Evolutionary conservation across 1,284 basidiomycete genomes (phyloP).

Genomic region (Anthracocystis panici-leucophaei): DNA sequence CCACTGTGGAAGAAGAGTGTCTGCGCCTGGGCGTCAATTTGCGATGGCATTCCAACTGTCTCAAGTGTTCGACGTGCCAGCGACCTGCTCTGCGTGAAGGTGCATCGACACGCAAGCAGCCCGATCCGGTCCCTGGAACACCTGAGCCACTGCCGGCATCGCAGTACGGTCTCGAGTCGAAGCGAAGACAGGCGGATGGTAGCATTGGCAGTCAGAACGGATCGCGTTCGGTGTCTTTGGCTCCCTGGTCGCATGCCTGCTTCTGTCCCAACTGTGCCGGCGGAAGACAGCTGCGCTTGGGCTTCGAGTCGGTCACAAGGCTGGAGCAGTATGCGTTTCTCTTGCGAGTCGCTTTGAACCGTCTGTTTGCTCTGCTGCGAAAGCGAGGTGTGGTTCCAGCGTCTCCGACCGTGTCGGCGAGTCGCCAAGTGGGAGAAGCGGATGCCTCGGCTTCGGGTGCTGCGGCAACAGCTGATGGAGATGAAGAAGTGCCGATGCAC

Average conservation of each 20-base stretch:
- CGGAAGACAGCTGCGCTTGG: constrained; percentile 68
- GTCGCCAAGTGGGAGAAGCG: constrained; percentile 20
- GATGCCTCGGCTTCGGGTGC: constrained; percentile 17
- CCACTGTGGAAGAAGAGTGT: constrained; percentile 97
- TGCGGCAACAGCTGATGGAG: constrained; percentile 8
- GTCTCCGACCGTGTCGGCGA: constrained; percentile 72
- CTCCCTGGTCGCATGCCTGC: constrained; percentile 36
- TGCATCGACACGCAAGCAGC: constrained; percentile 30
- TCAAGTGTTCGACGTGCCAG: constrained; percentile 83
- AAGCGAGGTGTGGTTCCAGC: constrained; percentile 89
- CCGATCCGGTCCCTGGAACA: constrained; percentile 37
- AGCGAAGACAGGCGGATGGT: constrained; percentile 22
- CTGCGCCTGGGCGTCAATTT: constrained; percentile 91
- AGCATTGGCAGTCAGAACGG: constrained; percentile 17
- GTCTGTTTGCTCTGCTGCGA: constrained; percentile 89
- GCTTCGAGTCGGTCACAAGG: constrained; percentile 91
- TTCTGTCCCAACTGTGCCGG: constrained; percentile 81
- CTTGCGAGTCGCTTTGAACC: constrained; percentile 91
- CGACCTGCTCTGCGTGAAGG: constrained; percentile 48
- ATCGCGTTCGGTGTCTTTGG: constrained; percentile 11
- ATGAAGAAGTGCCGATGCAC: constrained; percentile 60
- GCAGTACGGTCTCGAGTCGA: constrained; percentile 60
- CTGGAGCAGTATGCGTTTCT: constrained; percentile 98
- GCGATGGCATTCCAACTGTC: constrained; percentile 94
- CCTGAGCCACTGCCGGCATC: constrained; percentile 51